Base-by-base conservation (phyloP, 495 filamentous ascomycete species). In the Parathielavia appendiculata region DNA sequence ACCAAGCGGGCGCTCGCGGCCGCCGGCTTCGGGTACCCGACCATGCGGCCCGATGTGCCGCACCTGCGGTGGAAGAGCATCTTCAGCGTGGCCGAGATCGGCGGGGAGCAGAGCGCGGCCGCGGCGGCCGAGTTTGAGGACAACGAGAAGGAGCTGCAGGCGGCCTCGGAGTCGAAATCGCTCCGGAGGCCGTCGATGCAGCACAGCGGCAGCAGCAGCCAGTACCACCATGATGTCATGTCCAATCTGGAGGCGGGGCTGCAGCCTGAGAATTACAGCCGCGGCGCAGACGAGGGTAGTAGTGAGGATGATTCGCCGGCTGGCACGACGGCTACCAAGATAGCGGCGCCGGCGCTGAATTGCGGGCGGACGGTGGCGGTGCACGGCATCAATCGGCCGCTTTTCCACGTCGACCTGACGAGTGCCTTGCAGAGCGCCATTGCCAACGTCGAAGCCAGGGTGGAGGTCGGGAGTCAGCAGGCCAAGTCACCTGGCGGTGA, bases 391-490 rank as follows among this genome's bases (percentile, higher is more conserved):
- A 91, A 93, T 73, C 73, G 90, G 64, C 93, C 93, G 46, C 81
- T 96, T 62, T 97, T 98, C 83, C 95, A 98, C 65, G 83, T 95
- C 56, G 93, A 98, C 69, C 71, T 98, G 30, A 96, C 91, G 14
- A 92, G 88, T 66, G 93, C 93, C 23, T 68, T 97, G 65, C 87
- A 95, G 71, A 92, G 89, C 70, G 92, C 91, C 16, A 81, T 97
- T 62, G 81, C 85, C 34, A 96, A 92, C 63, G 83, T 85, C 9
- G 78, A 87, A 76, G 75, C 73, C 39, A 72, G 77, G 38, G 57
- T 62, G 1, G 73, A 77, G 61, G 56, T 40, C 26, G 43, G 43
- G 17, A 22, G 43, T 11, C 19, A n/a, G 1, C 30, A 50, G 4
- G 30, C 47, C 20, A 22, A 39, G 20, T 0, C 6, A 1, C 30